Conservation (phyloP, 331 rosid species). For the Arachis monticola region DNA sequence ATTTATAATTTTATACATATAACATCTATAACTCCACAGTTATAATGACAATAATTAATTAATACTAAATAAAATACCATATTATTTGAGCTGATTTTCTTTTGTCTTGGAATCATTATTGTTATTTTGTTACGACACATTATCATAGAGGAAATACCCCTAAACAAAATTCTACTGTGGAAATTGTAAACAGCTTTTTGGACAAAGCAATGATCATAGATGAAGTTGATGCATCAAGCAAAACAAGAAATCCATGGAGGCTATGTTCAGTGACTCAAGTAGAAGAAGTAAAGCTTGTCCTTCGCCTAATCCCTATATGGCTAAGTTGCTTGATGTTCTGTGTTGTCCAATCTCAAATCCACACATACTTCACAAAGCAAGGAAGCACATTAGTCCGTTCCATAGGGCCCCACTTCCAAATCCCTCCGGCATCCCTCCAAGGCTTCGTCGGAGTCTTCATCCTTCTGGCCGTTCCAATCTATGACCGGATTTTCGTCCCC, state of each 20-base stretch:
- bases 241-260: slow-evolving; percentile 59
- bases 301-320: slow-evolving; percentile 70
- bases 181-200: slow-evolving; percentile 42
- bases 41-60: too few relatives aligned
- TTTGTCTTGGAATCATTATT: too few relatives aligned
- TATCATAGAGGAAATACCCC: neutral
- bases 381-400: slow-evolving; percentile 51
- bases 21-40: too few relatives aligned
- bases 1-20: too few relatives aligned
- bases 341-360: slow-evolving; percentile 44
- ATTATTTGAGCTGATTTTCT: too few relatives aligned
- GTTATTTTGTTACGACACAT: neutral
- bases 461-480: slow-evolving; percentile 46
- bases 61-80: too few relatives aligned
- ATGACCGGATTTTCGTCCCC: slow-evolving; percentile 55
- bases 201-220: slow-evolving; percentile 62
- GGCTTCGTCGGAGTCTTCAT: slow-evolving; percentile 47
- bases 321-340: slow-evolving; percentile 51
- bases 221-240: slow-evolving; percentile 47
- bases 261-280: slow-evolving; percentile 61
- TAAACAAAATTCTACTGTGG: neutral
- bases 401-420: slow-evolving; percentile 48
- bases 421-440: slow-evolving; percentile 61
- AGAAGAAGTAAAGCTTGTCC: slow-evolving; percentile 63
- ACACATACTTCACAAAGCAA: slow-evolving; percentile 61